A percentile compares a stretch with the other conserved stretches of the same genome.
phyloP scores from a whole-genome alignment of 805 yeast species.

The Candida michaelii region DNA sequence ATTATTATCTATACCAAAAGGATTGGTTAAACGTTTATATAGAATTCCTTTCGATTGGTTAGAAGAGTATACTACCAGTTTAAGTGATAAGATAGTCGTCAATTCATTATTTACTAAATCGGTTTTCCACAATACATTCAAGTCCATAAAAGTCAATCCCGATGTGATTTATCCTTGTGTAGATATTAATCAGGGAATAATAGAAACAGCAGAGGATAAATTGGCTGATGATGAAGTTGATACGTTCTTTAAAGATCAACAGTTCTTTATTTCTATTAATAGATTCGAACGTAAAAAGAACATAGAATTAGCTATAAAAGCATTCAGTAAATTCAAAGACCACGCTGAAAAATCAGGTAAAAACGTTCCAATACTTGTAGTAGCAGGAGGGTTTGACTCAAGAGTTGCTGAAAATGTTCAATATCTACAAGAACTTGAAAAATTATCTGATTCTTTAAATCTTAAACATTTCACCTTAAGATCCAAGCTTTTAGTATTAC shows the following conservation, averaged over 20 bases:
- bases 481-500: conserved; percentile 37
- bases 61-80: conserved; percentile 77
- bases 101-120: conserved; percentile 81
- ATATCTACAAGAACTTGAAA: conserved; percentile 61
- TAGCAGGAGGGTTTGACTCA: conserved; percentile 91
- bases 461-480: conserved; percentile 48
- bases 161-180: conserved; percentile 81
- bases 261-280: conserved; percentile 71
- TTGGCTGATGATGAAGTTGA: conserved; percentile 31
- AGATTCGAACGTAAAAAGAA: conserved; percentile 88
- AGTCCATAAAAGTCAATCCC: conserved; percentile 41
- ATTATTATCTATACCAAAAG: conserved; percentile 58
- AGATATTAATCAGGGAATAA: conserved; percentile 31
- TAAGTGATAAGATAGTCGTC: conserved; percentile 79
- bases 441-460: conserved; percentile 43
- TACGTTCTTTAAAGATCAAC: conserved; percentile 32
- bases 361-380: conserved; percentile 50
- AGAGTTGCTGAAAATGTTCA: conserved; percentile 73
- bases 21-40: conserved; percentile 60
- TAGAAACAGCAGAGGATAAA: conserved; percentile 19
- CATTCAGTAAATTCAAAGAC: conserved; percentile 51
- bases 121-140: conserved; percentile 67
- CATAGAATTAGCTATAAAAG: conserved; percentile 69
- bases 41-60: conserved; percentile 79
- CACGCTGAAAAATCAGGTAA: conserved; percentile 25